A percentile compares a stretch with the other conserved stretches of the same genome.
Evolutionary conservation across 2,329 filamentous ascomycete genomes (phyloP).

Genomic region (Lithohypha guttulata): DNA sequence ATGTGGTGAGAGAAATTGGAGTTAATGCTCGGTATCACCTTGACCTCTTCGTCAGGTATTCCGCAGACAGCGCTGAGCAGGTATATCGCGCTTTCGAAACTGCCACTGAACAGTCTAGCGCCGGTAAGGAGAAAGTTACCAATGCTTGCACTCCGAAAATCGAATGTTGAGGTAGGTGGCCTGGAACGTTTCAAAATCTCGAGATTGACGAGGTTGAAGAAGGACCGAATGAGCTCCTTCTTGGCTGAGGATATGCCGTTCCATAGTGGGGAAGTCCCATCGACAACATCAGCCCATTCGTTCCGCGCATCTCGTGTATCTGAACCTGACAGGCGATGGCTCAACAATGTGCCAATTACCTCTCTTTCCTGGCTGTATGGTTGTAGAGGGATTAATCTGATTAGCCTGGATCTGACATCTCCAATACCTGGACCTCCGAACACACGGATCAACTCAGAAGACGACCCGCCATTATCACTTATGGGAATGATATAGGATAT

Average conservation of each 20-base stretch:
- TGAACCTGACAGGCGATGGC: conserved; percentile 63
- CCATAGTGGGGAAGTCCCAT: conserved; percentile 72
- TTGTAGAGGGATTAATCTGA: conserved; percentile 71
- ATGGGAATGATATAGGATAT: conserved; percentile 87
- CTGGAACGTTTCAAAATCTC: conserved; percentile 68
- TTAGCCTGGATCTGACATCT: conserved; percentile 69
- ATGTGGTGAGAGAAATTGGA: conserved; percentile 95
- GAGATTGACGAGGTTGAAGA: conserved; percentile 64
- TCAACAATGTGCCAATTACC: conserved; percentile 76
- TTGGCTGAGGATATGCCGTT: conserved; percentile 56
- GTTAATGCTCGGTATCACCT: conserved; percentile 82
- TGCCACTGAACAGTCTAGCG: conserved; percentile 80
- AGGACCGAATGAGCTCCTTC: conserved; percentile 64
- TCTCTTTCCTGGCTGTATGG: conserved; percentile 51
- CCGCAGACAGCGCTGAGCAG: conserved; percentile 75
- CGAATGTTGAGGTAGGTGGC: conserved; percentile 59
- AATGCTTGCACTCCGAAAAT: conserved; percentile 65
- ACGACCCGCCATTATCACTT: conserved; percentile 89
- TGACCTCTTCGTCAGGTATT: conserved; percentile 60
- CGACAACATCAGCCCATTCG: conserved; percentile 84
- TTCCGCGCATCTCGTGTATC: conserved; percentile 47
- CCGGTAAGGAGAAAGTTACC: conserved; percentile 76
- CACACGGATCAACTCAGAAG: conserved; percentile 84
- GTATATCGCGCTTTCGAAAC: conserved; percentile 86
- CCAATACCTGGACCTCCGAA: conserved; percentile 85